Evolutionary conservation across 345 rosid genomes (phyloP), one percentile per base, ranked within the genome.

Genomic region (Murraya paniculata): DNA sequence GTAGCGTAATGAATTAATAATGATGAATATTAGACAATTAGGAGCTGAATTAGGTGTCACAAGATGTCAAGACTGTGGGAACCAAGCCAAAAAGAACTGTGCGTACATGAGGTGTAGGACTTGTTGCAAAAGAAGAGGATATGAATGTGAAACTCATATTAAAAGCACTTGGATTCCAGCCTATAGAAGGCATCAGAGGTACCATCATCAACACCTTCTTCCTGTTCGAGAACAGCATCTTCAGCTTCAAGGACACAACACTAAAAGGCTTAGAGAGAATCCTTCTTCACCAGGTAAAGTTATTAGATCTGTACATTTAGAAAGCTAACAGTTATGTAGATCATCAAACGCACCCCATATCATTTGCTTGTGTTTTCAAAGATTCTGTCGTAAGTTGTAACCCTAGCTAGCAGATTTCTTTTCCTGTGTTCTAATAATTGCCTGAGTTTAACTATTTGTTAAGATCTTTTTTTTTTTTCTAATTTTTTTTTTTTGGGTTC

Each of bases 221-320:
- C 75, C 78, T 75, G 57, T 72, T 81, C 68, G 71, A n/a, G 80
- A 73, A 25, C 82, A 73, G 33, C 75, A 41, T 59, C 78, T 68
- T 75, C 75, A 31, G 8, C 50, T 13, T 45, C 83, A 78, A 38
- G 86, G 75, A 35, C 84, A 80, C 59, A 74, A 81, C 80, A 78
- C 89, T 64, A 86, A 88, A 80, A 79, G 86, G 82, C 80, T 45
- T 65, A 72, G 88, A 82, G 85, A 83, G 77, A 75, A 31, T 83
- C 81, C 45, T 68, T 76, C 67, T 21, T 21, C 68, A 31, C 21
- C 48, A 58, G 71, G 76, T 79, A 65, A 68, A 11, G 59, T 69
- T 53, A 68, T 65, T 59, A 73, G 76, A 73, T 73, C 76, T 73
- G 62, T 7, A 16, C 50, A 72, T 72, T 21, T 50, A 68, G 31